These are phyloP conservation scores for Vigna reflexopilosa DNA, from an alignment of 306 rosid genomes.

Conservation along the genomic window DNA sequence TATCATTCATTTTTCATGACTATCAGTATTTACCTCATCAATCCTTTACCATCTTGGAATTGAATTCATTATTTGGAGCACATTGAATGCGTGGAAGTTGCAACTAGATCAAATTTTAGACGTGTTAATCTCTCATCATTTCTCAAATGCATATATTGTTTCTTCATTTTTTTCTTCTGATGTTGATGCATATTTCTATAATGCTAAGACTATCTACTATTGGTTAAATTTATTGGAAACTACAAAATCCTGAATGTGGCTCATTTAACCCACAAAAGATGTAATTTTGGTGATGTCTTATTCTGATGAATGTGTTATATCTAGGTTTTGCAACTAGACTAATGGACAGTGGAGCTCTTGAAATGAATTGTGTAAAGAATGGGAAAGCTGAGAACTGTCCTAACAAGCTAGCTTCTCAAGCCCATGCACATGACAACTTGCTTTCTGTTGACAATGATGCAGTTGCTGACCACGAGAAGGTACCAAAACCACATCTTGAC, in stretches of 20 bases:
- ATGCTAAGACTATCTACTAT: neutral
- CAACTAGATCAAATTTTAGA: slow-evolving; percentile 68
- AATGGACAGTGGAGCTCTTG: slow-evolving; percentile 48
- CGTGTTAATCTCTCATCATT: slow-evolving; percentile 29
- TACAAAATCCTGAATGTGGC: neutral
- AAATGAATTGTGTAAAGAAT: slow-evolving; percentile 52
- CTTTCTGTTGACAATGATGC: neutral
- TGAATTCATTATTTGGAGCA: slow-evolving; percentile 86
- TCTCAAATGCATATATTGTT: slow-evolving; percentile 25
- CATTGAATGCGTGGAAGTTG: slow-evolving; percentile 76
- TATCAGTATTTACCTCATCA: slow-evolving; percentile 26
- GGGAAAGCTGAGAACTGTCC: slow-evolving; percentile 59
- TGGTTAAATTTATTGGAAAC: neutral
- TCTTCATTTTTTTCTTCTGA: neutral
- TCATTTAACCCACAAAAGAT: neutral
- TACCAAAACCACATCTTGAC: slow-evolving; percentile 35
- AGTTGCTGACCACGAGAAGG: slow-evolving; percentile 41
- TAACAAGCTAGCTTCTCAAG: slow-evolving; percentile 35
- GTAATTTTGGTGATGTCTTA: neutral
- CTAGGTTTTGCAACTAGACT: slow-evolving; percentile 33
- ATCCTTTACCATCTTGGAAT: slow-evolving; percentile 47
- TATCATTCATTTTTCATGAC: slow-evolving; percentile 18
- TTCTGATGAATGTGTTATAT: slow-evolving; percentile 45
- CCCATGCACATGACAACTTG: neutral
- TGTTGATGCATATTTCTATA: neutral